Evolutionary conservation across 2,329 filamentous ascomycete genomes (phyloP).

Genomic region (Nothomitra cinnamomea): DNA sequence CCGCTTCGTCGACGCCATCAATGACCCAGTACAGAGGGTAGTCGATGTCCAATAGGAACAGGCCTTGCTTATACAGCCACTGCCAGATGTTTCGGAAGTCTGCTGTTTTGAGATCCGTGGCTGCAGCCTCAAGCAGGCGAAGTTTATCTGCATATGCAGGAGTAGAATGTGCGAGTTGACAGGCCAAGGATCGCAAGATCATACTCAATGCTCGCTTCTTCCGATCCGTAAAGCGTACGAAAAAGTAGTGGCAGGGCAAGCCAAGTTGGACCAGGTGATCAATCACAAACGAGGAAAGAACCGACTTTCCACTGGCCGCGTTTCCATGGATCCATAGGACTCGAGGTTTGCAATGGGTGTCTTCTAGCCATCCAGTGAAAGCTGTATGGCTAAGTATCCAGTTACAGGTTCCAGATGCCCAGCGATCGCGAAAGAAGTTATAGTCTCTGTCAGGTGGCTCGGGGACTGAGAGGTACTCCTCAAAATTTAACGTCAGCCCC

Average conservation of each 20-base stretch:
- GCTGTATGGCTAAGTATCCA: neutral
- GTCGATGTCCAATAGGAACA: neutral
- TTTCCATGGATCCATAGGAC: neutral
- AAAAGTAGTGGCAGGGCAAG: neutral
- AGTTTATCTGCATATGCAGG: neutral
- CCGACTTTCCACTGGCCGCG: neutral
- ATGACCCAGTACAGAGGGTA: constrained; percentile 1
- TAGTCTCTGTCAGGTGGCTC: neutral
- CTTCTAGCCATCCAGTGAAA: neutral
- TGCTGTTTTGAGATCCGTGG: neutral
- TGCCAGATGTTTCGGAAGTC: constrained; percentile 1
- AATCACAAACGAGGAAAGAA: neutral
- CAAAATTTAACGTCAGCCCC: no score
- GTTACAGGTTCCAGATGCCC: neutral
- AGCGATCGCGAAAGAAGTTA: neutral
- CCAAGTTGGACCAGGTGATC: neutral
- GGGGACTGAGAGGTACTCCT: neutral
- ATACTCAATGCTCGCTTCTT: neutral
- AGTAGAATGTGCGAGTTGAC: neutral
- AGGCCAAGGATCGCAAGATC: neutral
- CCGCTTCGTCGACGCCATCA: neutral
- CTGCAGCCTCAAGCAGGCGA: neutral
- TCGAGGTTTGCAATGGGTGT: neutral
- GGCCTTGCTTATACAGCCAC: neutral
- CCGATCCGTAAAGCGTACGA: neutral